These are phyloP conservation scores for Phalaenopsis hybrid DNA, from an alignment of 116 monocot genomes.

Conservation along the genomic window DNA sequence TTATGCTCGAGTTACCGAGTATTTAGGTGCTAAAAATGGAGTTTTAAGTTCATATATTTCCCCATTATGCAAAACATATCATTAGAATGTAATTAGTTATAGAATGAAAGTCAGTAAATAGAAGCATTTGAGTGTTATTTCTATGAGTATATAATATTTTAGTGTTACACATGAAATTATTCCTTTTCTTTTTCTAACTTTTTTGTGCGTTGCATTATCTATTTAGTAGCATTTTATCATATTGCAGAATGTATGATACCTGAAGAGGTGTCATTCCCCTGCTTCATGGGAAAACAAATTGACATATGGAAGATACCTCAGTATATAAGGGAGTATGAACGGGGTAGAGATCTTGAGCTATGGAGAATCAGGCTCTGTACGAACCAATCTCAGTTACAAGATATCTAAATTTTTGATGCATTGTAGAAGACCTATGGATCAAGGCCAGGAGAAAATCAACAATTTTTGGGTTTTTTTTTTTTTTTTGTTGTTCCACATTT, in stretches of 20 bases:
- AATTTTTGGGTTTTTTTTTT: too few relatives aligned
- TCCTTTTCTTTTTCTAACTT: not conserved
- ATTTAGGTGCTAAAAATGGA: too few relatives aligned
- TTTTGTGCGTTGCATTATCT: not conserved
- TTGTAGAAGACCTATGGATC: too few relatives aligned
- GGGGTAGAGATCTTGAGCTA: constrained; percentile 77
- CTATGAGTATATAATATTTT: not conserved
- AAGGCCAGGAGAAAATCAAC: too few relatives aligned
- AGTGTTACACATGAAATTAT: not conserved
- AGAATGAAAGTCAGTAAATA: too few relatives aligned
- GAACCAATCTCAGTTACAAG: not conserved
- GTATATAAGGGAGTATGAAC: constrained; percentile 72
- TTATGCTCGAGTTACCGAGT: too few relatives aligned
- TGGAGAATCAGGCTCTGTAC: constrained; percentile 62
- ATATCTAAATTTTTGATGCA: too few relatives aligned
- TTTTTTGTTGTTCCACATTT: too few relatives aligned
- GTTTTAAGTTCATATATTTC: too few relatives aligned
- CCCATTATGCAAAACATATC: too few relatives aligned
- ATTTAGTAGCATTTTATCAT: not conserved
- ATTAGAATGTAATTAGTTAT: too few relatives aligned
- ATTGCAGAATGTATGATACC: constrained; percentile 24
- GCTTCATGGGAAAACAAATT: constrained; percentile 56
- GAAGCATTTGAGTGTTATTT: not conserved
- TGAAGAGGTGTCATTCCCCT: constrained; percentile 15
- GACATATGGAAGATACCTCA: constrained; percentile 55